Conservation (phyloP, 1,139 yeast genomes). For the Suhomyces chickasaworum region DNA sequence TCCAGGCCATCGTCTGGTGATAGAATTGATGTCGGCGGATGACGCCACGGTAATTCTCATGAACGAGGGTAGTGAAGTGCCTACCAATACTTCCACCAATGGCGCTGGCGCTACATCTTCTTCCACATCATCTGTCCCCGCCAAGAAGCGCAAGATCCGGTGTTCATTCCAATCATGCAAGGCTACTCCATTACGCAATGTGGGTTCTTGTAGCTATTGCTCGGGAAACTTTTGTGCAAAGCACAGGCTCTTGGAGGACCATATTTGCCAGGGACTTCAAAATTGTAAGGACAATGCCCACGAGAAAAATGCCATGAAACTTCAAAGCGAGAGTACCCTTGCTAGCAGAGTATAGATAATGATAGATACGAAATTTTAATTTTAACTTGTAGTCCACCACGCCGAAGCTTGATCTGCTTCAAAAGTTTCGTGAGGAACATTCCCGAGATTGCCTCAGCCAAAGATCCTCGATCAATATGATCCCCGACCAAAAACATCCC, state of each 20-base stretch:
- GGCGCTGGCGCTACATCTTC: conserved; percentile 33
- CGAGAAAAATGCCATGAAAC: conserved; percentile 33
- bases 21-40: conserved; percentile 24
- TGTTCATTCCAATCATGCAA: conserved; percentile 67
- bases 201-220: conserved; percentile 86
- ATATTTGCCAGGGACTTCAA: conserved; percentile 75
- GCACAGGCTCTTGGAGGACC: conserved; percentile 86
- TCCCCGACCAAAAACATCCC: too few species aligned
- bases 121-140: conserved; percentile 49
- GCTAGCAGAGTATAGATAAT: conserved; percentile 31
- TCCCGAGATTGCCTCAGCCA: too few species aligned
- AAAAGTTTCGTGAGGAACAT: too few species aligned
- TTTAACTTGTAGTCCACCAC: not conserved
- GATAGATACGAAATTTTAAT: not conserved
- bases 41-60: conserved; percentile 47
- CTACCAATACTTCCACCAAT: conserved; percentile 18
- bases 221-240: conserved; percentile 86
- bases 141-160: conserved; percentile 56
- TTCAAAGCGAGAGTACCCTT: conserved; percentile 48
- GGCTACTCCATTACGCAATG: conserved; percentile 74
- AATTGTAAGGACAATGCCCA: conserved; percentile 81
- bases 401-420: too few species aligned
- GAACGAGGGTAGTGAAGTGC: conserved; percentile 35
- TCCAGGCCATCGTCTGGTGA: conserved; percentile 30
- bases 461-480: too few species aligned